Percentiles rank a stretch among this genome's conserved stretches.
Evolutionary conservation across 768 basidiomycete genomes (phyloP).

Genomic region (Termitomyces heimii): DNA sequence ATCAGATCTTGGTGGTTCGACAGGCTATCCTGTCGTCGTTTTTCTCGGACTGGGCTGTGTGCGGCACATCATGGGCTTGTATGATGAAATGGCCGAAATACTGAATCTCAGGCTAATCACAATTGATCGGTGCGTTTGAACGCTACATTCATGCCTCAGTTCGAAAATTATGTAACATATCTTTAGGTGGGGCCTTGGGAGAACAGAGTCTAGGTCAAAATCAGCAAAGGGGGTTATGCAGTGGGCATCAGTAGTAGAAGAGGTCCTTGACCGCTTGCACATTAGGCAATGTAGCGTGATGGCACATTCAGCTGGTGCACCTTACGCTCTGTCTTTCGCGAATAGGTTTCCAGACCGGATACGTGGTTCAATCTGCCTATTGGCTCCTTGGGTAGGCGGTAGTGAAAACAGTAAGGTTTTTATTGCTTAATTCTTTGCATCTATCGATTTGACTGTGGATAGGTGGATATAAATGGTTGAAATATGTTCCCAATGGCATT

Average conservation of each 20-base stretch:
- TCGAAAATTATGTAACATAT: no score
- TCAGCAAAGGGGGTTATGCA: conserved; percentile 76
- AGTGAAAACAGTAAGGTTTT: conserved; percentile 72
- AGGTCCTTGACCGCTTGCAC: conserved; percentile 76
- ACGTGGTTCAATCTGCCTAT: conserved; percentile 76
- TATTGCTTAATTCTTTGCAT: background rate
- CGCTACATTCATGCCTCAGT: background rate
- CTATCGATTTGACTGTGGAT: conserved; percentile 5
- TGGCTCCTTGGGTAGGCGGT: conserved; percentile 96
- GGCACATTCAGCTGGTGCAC: conserved; percentile 94
- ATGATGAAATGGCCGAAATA: conserved; percentile 93
- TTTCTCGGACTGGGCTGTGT: conserved; percentile 95
- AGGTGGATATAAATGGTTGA: conserved; percentile 94
- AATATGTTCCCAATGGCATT: conserved; percentile 90
- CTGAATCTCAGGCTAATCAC: conserved; percentile 86
- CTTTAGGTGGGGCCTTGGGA: conserved; percentile 86
- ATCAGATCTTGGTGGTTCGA: conserved; percentile 85
- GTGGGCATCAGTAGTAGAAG: conserved; percentile 89
- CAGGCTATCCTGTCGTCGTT: conserved; percentile 84
- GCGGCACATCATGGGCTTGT: conserved; percentile 89
- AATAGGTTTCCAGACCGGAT: conserved; percentile 71
- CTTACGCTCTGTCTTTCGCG: conserved; percentile 88
- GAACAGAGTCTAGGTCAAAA: conserved; percentile 67
- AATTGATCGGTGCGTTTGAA: conserved; percentile 68
- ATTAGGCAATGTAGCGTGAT: conserved; percentile 82